Percentiles rank a stretch among this genome's conserved stretches.
Evolutionary conservation across 108 stramenopile species (phyloP).

Genomic region (Bacterosira constricta): DNA sequence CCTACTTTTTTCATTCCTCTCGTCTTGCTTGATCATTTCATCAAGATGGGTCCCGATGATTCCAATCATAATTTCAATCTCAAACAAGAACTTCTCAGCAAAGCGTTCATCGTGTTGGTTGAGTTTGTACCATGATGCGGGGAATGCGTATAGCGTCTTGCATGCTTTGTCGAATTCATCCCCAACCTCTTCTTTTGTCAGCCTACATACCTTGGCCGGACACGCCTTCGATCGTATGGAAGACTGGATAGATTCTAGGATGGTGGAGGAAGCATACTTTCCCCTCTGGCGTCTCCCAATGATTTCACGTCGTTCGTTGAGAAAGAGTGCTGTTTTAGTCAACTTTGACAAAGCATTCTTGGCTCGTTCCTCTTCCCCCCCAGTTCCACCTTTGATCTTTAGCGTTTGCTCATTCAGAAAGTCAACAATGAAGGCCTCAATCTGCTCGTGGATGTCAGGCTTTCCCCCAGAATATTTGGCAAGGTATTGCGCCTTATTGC

Average conservation of each 20-base stretch:
- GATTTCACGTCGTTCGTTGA: neutral
- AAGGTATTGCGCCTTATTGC: neutral
- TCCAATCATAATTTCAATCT: neutral
- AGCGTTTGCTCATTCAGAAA: neutral
- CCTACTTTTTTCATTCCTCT: neutral
- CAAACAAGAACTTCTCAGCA: neutral
- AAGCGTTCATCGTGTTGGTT: neutral
- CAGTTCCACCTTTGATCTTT: neutral
- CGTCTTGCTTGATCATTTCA: neutral
- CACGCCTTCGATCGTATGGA: too few relatives aligned
- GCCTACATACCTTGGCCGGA: too few relatives aligned
- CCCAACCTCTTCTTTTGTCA: too few relatives aligned
- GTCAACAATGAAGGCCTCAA: neutral
- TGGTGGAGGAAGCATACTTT: too few relatives aligned
- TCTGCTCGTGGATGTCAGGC: neutral
- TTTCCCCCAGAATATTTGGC: neutral
- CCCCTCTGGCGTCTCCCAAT: neutral
- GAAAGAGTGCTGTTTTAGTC: neutral
- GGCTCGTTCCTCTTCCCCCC: neutral
- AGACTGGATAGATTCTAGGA: too few relatives aligned
- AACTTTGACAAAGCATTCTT: neutral
- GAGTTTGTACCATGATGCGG: neutral
- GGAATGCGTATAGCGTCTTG: neutral
- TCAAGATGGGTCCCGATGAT: neutral
- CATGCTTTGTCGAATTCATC: neutral